Conservation (phyloP, 176 grass and related monocot genomes). For the sorghum (Sorghum bicolor) region Sorghum_bicolor_NCBIv3 NC_012872.2:71961001-71961500, state of each 20-base stretch:
- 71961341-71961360: not conserved
- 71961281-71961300: not conserved
- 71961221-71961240: not conserved
- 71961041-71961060: slow-evolving; percentile 88
- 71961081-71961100: slow-evolving; percentile 96
- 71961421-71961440: not conserved
- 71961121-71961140: not conserved
- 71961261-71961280: not conserved
- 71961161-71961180: not conserved
- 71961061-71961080: slow-evolving; percentile 87
- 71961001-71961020: slow-evolving; percentile 9
- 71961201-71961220: slow-evolving; percentile 1
- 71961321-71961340: not conserved
- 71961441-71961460: not conserved
- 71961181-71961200: slow-evolving; percentile 8
- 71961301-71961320: slow-evolving; percentile 21
- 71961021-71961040: slow-evolving; percentile 81
- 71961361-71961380: not conserved
- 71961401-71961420: not conserved
- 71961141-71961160: slow-evolving; percentile 25
- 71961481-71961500: slow-evolving; percentile 21
- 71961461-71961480: not conserved
- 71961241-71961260: not conserved
- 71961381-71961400: not conserved
- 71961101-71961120: slow-evolving; percentile 36